Base-by-base conservation (phyloP, 2,329 filamentous ascomycete species). In the Epichloe sylvatica region DNA sequence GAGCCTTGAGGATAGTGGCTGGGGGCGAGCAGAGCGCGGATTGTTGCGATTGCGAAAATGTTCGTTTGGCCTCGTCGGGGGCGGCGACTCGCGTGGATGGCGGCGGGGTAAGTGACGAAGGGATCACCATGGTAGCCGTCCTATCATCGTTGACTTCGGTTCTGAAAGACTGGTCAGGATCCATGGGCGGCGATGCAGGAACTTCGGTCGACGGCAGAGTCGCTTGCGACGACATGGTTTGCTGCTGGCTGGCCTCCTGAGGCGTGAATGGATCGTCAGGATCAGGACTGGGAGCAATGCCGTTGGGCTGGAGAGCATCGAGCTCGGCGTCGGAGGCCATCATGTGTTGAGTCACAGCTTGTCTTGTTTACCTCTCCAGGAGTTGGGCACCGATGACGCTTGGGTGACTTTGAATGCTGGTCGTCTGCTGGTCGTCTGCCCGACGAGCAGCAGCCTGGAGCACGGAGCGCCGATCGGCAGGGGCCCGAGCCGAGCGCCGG, bases 161-260 rank as follows among this genome's bases (percentile, higher is more conserved):
- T 56, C 68, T 72, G 60, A 78, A 76, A 0, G 73, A 75, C 44
- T 66, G 59, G 44, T 63, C 62, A 5, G 69, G 67, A 45, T 77
- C 73, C 54, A 72, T 64, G 30, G 77, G 76, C 13, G 77, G 76
- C 12, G 77, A 80, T 19, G 66, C 68, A 2, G 76, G 72, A 6
- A 66, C 68, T 57, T 78, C 75, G n/a, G 77, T 80, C 1, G 75
- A 77, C 11, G 74, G 73, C n/a, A 80, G 65, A 19, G 75, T 76
- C 36, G 71, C 66, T 53, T 79, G 76, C 15, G 76, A 77, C 8
- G 67, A 66, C 25, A 62, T 58, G 25, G 59, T 57, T 19, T 47
- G 57, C 12, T 59, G 60, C 12, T 59, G 60, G 15, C 55, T 61
- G 9, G 51, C 51, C 44, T 67, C 62, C 30, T 58, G 58, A 21